These are phyloP conservation scores for Cornus kousa DNA, from an alignment of 148 eudicot species.

Conservation along the genomic window DNA sequence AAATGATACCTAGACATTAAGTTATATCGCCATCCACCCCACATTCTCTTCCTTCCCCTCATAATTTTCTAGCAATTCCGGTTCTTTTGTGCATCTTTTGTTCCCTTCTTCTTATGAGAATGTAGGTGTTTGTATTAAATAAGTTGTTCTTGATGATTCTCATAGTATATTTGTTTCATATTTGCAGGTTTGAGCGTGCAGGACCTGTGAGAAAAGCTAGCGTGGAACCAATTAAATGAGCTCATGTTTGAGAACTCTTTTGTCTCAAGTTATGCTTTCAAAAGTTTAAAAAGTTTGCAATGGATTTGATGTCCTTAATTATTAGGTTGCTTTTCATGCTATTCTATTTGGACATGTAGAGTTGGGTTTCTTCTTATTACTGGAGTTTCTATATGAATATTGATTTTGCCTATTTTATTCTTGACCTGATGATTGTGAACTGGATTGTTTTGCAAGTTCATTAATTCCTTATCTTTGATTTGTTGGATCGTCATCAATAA, in stretches of 20 bases:
- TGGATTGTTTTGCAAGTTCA: too few species aligned
- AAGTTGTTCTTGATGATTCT: neutral
- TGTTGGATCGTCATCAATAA: too few species aligned
- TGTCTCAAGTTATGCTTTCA: neutral
- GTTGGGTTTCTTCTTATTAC: too few species aligned
- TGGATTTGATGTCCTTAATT: neutral
- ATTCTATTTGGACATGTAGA: neutral
- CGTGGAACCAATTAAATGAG: neutral
- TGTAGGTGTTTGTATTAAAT: neutral
- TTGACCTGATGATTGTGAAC: too few species aligned
- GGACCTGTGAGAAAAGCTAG: constrained; percentile 26
- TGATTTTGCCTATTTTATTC: too few species aligned
- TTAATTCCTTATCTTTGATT: too few species aligned
- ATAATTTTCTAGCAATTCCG: neutral
- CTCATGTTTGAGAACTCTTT: neutral
- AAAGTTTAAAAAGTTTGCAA: too few species aligned
- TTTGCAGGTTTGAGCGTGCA: constrained; percentile 47
- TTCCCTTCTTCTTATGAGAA: too few species aligned
- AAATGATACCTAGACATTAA: too few species aligned
- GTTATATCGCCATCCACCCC: too few species aligned
- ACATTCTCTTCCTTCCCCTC: too few species aligned
- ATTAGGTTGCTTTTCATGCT: neutral
- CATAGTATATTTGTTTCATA: neutral
- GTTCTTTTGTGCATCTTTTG: neutral
- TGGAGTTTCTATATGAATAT: too few species aligned